These are phyloP conservation scores for Aureobasidium mangrovei DNA, from an alignment of 2,329 filamentous ascomycete genomes.

Conservation along the genomic window DNA sequence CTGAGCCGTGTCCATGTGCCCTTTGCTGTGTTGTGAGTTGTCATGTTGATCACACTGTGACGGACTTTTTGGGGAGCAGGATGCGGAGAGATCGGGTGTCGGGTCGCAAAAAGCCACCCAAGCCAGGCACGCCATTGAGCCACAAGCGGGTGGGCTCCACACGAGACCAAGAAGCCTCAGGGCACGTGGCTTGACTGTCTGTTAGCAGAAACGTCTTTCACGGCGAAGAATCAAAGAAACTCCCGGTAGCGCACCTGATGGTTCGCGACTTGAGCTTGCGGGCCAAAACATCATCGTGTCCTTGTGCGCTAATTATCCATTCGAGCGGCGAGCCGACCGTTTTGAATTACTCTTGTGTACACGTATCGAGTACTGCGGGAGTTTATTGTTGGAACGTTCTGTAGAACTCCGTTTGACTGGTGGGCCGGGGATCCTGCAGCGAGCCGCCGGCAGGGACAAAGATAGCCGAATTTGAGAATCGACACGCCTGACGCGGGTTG, in stretches of 20 bases:
- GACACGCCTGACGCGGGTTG: constrained; percentile 1
- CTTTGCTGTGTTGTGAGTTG: background rate
- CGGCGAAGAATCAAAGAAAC: constrained; percentile 3
- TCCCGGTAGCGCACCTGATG: constrained; percentile 4
- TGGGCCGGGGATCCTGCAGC: background rate
- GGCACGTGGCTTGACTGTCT: constrained; percentile 1
- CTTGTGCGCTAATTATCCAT: background rate
- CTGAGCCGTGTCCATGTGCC: background rate
- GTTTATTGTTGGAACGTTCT: background rate
- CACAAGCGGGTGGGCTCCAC: constrained; percentile 6
- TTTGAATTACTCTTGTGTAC: background rate
- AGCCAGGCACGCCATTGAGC: constrained; percentile 8
- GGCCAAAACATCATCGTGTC: background rate
- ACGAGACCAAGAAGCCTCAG: background rate
- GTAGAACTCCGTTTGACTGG: constrained; percentile 6
- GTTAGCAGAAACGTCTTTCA: background rate
- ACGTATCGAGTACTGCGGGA: background rate
- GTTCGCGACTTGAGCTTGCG: background rate
- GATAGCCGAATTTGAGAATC: background rate
- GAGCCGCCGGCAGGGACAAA: constrained; percentile 3
- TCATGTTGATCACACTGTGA: constrained; percentile 4
- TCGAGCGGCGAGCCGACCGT: background rate
- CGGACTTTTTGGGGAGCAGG: background rate
- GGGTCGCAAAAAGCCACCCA: constrained; percentile 3
- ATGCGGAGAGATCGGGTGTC: background rate